A percentile compares a stretch with the other conserved stretches of the same genome.
phyloP scores from a whole-genome alignment of 2,329 filamentous ascomycete species.

The Cladosporium sp. region DNA sequence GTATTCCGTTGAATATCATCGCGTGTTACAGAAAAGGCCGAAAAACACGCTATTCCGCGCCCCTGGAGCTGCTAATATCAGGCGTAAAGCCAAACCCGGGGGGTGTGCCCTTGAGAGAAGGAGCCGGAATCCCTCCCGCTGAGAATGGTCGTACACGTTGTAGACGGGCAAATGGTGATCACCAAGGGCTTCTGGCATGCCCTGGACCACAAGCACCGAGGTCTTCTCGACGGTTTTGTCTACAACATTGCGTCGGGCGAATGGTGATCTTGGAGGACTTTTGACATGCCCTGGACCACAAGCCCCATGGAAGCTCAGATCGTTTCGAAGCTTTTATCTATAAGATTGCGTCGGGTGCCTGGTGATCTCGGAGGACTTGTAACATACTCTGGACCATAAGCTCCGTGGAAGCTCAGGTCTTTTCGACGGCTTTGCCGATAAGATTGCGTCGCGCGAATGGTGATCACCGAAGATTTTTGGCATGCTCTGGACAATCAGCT shows the following conservation, averaged over 20 bases:
- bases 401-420: conserved; percentile 44
- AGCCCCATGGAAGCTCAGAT: too few species aligned
- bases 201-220: conserved; percentile 51
- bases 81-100: too few species aligned
- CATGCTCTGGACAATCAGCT: conserved; percentile 55
- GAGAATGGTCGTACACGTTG: conserved; percentile 47
- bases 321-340: too few species aligned
- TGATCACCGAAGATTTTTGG: conserved; percentile 59
- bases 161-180: conserved; percentile 49
- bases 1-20: too few species aligned
- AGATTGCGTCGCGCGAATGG: conserved; percentile 41
- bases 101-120: too few species aligned
- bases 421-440: conserved; percentile 24
- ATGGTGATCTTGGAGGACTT: too few species aligned
- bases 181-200: conserved; percentile 61
- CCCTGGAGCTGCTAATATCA: too few species aligned
- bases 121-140: conserved; percentile 45
- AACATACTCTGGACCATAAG: conserved; percentile 54
- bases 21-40: too few species aligned
- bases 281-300: too few species aligned
- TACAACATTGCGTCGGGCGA: too few species aligned
- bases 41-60: too few species aligned
- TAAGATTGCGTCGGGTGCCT: conserved; percentile 40
- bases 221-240: conserved; percentile 25
- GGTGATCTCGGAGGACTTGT: conserved; percentile 57